phyloP scores from a whole-genome alignment of 441 rosid species.

The Pelargonium myrrhifolium region DNA sequence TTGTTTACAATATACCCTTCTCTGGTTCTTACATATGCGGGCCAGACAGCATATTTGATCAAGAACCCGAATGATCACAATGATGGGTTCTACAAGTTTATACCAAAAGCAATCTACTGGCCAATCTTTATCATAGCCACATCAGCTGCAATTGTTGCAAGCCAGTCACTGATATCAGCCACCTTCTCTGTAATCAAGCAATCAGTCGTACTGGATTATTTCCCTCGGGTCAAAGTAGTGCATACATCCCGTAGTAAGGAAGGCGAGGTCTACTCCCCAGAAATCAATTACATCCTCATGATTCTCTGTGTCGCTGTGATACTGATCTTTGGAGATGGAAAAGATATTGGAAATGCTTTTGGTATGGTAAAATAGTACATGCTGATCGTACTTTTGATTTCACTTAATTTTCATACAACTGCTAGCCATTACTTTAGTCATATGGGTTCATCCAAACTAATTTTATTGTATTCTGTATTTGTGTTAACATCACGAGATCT shows the following conservation, averaged over 20 bases:
- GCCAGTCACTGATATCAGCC: slow-evolving; percentile 66
- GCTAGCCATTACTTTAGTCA: neutral
- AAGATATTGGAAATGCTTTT: slow-evolving; percentile 62
- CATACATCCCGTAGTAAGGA: slow-evolving; percentile 56
- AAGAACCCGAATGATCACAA: slow-evolving; percentile 44
- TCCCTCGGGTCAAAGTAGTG: slow-evolving; percentile 61
- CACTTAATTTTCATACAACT: slow-evolving; percentile 4
- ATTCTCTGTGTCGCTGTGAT: slow-evolving; percentile 56
- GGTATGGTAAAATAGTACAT: slow-evolving; percentile 30
- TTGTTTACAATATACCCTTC: slow-evolving; percentile 56
- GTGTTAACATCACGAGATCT: neutral
- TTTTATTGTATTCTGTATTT: too few relatives aligned
- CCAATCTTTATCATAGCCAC: slow-evolving; percentile 54
- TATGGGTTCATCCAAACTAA: too few relatives aligned
- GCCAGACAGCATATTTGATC: slow-evolving; percentile 65
- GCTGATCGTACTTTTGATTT: slow-evolving; percentile 6
- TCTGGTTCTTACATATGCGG: slow-evolving; percentile 57
- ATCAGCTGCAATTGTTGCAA: slow-evolving; percentile 52
- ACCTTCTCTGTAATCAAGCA: slow-evolving; percentile 70
- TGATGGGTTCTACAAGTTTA: slow-evolving; percentile 63
- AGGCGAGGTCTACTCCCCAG: slow-evolving; percentile 70
- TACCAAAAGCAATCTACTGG: slow-evolving; percentile 50
- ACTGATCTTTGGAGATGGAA: slow-evolving; percentile 61
- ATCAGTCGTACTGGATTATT: slow-evolving; percentile 62
- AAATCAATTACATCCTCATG: slow-evolving; percentile 62